Evolutionary conservation across 164 flowering plant genomes (phyloP).

Genomic region (Annona cherimola): DNA sequence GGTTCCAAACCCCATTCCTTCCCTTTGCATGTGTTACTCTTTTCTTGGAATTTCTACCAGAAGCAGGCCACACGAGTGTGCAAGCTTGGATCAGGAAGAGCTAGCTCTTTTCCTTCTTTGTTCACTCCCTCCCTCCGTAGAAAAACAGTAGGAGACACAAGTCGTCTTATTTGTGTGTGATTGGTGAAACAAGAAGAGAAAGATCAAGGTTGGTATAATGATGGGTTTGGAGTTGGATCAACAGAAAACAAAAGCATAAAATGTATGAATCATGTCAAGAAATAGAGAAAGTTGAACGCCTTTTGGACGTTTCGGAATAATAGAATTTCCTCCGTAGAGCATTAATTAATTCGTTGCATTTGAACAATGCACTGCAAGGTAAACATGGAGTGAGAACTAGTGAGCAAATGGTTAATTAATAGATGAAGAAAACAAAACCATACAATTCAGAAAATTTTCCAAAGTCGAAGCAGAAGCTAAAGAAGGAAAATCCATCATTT

Average conservation of each 20-base stretch:
- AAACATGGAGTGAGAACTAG: not conserved
- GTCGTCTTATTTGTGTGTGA: not conserved
- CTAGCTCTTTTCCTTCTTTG: not conserved
- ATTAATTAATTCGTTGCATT: not conserved
- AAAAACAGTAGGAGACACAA: not conserved
- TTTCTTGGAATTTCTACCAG: not conserved
- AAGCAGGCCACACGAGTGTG: not conserved
- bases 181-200: not conserved
- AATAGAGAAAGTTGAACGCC: not conserved
- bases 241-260: not conserved
- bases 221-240: not conserved
- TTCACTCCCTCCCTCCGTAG: not conserved
- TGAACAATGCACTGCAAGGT: conserved; percentile 13
- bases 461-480: conserved; percentile 5
- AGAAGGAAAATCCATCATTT: conserved; percentile 2
- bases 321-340: not conserved
- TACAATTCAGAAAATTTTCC: not conserved
- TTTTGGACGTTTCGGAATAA: not conserved
- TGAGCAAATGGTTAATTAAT: not conserved
- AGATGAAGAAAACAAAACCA: not conserved
- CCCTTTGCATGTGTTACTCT: not conserved
- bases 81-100: not conserved
- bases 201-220: not conserved
- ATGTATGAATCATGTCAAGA: not conserved
- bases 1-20: conserved; percentile 30